Evolutionary conservation across 345 rosid genomes (phyloP).

Genomic region (Punica granatum): DNA sequence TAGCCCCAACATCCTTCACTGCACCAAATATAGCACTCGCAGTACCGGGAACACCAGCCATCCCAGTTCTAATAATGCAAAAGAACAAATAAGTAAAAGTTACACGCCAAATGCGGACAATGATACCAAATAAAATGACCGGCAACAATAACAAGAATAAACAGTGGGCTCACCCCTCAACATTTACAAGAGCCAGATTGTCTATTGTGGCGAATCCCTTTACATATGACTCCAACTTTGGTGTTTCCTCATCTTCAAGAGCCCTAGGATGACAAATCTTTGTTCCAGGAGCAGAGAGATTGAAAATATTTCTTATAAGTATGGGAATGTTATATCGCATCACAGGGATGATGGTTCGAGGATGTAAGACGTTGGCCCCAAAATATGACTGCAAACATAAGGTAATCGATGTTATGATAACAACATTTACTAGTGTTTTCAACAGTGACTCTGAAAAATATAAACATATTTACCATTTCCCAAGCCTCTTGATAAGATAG

Average conservation of each 20-base stretch:
- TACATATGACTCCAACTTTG: conserved; percentile 47
- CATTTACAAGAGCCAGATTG: conserved; percentile 93
- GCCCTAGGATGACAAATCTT: conserved; percentile 49
- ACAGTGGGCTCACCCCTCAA: conserved; percentile 73
- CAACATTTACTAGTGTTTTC: conserved; percentile 8
- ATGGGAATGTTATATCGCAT: conserved; percentile 90
- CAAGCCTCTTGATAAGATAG: conserved; percentile 99
- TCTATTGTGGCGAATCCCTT: conserved; percentile 98
- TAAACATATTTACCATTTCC: conserved; percentile 78
- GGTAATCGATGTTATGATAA: conserved; percentile 17
- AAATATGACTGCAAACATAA: conserved; percentile 83
- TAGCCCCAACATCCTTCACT: conserved; percentile 97
- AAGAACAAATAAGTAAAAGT: conserved; percentile 4
- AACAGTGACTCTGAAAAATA: conserved; percentile 17
- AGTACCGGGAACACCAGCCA: conserved; percentile 99
- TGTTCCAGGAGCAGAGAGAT: conserved; percentile 89
- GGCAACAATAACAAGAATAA: background rate
- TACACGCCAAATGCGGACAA: background rate
- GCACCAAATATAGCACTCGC: conserved; percentile 87
- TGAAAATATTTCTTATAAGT: conserved; percentile 85
- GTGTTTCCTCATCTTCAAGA: conserved; percentile 41
- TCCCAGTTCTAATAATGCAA: conserved; percentile 62
- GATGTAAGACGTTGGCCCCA: conserved; percentile 98
- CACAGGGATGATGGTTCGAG: conserved; percentile 96
- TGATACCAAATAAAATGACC: background rate